Conservation (phyloP, 1,139 yeast species). For the Dujonia santamariae region DNA sequence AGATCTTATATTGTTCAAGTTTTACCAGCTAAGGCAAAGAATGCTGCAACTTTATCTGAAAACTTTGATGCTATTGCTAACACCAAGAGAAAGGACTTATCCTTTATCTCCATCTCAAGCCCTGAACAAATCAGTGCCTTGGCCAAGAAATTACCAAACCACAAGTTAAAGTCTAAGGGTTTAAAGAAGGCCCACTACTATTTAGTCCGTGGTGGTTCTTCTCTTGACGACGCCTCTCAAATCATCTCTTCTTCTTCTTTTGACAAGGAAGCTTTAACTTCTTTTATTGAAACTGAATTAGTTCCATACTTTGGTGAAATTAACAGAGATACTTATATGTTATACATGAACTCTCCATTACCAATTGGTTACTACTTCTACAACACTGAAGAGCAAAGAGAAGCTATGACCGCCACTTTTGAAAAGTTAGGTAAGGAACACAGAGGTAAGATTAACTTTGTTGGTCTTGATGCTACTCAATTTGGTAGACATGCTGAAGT, state of each 20-base stretch:
- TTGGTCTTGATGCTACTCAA: slow-evolving; percentile 76
- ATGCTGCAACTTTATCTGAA: slow-evolving; percentile 32
- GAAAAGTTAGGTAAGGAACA: slow-evolving; percentile 64
- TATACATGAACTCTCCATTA: slow-evolving; percentile 65
- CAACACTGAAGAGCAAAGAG: slow-evolving; percentile 65
- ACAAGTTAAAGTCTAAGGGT: neutral
- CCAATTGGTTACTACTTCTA: slow-evolving; percentile 92
- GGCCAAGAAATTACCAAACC: neutral
- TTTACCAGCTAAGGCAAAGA: slow-evolving; percentile 24
- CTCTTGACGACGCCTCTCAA: slow-evolving; percentile 29
- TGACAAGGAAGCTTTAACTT: slow-evolving; percentile 34
- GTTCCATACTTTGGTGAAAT: slow-evolving; percentile 92
- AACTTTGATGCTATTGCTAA: slow-evolving; percentile 57
- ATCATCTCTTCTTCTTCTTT: slow-evolving; percentile 19
- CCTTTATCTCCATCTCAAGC: slow-evolving; percentile 58
- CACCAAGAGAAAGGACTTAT: slow-evolving; percentile 55
- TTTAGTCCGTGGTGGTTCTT: slow-evolving; percentile 34
- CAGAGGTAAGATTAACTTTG: slow-evolving; percentile 84
- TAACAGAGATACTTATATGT: slow-evolving; percentile 74
- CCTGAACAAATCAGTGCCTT: slow-evolving; percentile 17
- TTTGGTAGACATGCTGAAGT: slow-evolving; percentile 89
- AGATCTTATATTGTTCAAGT: slow-evolving; percentile 58
- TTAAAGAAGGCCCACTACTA: slow-evolving; percentile 28
- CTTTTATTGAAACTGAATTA: slow-evolving; percentile 65
- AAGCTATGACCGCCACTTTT: slow-evolving; percentile 49